Evolutionary conservation across 768 basidiomycete genomes (phyloP).

Genomic region (Cystofilobasidium ferigula): DNA sequence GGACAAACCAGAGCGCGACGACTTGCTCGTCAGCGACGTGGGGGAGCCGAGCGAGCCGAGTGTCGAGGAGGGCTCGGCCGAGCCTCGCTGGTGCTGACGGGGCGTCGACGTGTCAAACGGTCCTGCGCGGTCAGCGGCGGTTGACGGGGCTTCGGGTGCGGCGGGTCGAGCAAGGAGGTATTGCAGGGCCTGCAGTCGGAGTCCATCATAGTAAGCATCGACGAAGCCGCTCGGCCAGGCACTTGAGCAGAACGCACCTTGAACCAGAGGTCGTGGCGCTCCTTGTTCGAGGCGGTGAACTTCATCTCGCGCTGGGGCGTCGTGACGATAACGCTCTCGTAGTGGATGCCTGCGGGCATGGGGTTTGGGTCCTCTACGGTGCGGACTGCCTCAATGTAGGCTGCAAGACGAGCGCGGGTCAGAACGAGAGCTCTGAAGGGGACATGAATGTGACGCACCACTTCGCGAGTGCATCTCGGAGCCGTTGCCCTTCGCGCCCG

Average conservation of each 20-base stretch:
- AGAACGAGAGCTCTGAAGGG: background rate
- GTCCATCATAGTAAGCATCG: background rate
- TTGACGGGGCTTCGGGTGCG: slow-evolving; percentile 28
- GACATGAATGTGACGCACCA: slow-evolving; percentile 50
- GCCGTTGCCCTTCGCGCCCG: slow-evolving; percentile 65
- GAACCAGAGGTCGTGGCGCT: slow-evolving; percentile 94
- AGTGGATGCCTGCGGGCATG: slow-evolving; percentile 85
- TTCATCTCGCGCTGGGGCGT: slow-evolving; percentile 95
- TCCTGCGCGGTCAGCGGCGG: slow-evolving; percentile 10
- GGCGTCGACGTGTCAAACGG: slow-evolving; percentile 15
- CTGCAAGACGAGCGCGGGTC: slow-evolving; percentile 41
- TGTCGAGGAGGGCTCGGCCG: slow-evolving; percentile 10
- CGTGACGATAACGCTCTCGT: slow-evolving; percentile 83
- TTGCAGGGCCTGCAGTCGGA: slow-evolving; percentile 59
- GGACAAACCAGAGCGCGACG: slow-evolving; percentile 47
- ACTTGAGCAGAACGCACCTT: slow-evolving; percentile 48
- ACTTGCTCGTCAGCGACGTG: slow-evolving; percentile 22
- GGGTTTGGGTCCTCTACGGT: slow-evolving; percentile 89
- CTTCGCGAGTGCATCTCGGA: slow-evolving; percentile 90
- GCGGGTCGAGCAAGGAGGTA: slow-evolving; percentile 74
- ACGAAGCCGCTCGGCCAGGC: slow-evolving; percentile 3
- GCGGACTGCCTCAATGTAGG: slow-evolving; percentile 84
- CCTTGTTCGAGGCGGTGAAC: slow-evolving; percentile 90
- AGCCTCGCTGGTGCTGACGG: background rate
- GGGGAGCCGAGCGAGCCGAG: slow-evolving; percentile 4